A percentile compares a stretch with the other conserved stretches of the same genome.
phyloP scores from a whole-genome alignment of 768 basidiomycete genomes.

The Phlebiopsis gigantea region DNA sequence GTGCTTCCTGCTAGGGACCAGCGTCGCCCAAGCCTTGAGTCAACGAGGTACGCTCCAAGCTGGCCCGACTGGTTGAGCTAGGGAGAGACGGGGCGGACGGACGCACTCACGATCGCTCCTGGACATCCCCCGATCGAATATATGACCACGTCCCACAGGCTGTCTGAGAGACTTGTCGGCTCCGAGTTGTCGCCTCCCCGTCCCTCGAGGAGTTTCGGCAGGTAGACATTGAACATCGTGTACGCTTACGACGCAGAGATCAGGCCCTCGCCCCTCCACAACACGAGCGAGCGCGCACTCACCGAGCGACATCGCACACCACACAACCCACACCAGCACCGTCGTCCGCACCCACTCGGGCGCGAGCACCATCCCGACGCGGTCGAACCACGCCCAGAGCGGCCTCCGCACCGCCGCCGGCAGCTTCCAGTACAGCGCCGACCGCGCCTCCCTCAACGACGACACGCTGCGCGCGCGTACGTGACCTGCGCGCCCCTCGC shows the following conservation, averaged over 20 bases:
- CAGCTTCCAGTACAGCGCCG: slow-evolving; percentile 37
- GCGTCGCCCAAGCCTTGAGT: slow-evolving; percentile 60
- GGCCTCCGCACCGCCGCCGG: slow-evolving; percentile 53
- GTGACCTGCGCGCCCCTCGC: slow-evolving; percentile 8
- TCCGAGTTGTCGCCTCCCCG: slow-evolving; percentile 25
- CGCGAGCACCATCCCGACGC: slow-evolving; percentile 63
- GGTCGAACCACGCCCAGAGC: slow-evolving; percentile 61
- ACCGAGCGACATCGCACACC: slow-evolving; percentile 79
- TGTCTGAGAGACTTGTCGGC: slow-evolving; percentile 50
- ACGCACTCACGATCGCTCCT: slow-evolving; percentile 63
- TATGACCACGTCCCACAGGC: slow-evolving; percentile 81
- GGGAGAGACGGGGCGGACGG: not conserved
- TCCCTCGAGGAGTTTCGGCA: slow-evolving; percentile 81
- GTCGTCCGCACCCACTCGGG: slow-evolving; percentile 78
- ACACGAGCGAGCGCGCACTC: slow-evolving; percentile 20
- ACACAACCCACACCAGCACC: slow-evolving; percentile 70
- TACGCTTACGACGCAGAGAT: slow-evolving; percentile 41
- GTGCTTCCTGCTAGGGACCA: slow-evolving; percentile 74
- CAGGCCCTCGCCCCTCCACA: too few relatives aligned
- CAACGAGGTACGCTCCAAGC: slow-evolving; percentile 85
- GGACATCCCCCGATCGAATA: slow-evolving; percentile 84
- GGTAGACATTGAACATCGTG: slow-evolving; percentile 91
- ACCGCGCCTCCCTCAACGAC: slow-evolving; percentile 38
- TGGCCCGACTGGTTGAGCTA: slow-evolving; percentile 24
- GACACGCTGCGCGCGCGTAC: slow-evolving; percentile 21